Percentiles rank a stretch among this genome's conserved stretches.
Evolutionary conservation across 2,329 filamentous ascomycete genomes (phyloP).

Genomic region (Tothia fuscella): DNA sequence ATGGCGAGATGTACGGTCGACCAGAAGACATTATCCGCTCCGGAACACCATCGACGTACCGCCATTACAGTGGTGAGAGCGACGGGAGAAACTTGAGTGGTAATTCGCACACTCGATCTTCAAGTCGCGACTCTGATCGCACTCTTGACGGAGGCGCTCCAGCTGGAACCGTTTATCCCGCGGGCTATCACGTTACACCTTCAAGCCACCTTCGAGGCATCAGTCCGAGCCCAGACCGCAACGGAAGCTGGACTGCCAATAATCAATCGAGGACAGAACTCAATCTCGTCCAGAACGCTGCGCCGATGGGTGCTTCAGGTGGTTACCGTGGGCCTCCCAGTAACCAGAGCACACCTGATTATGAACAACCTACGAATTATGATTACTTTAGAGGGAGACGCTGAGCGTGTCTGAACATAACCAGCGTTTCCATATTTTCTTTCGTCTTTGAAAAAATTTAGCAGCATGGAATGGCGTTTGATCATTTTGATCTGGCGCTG

Average conservation of each 20-base stretch:
- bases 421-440: too few relatives aligned
- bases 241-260: not conserved
- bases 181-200: constrained; percentile 36
- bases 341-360: constrained; percentile 18
- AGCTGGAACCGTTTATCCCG: constrained; percentile 31
- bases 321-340: not conserved
- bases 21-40: constrained; percentile 50
- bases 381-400: constrained; percentile 23
- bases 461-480: too few relatives aligned
- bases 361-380: constrained; percentile 26
- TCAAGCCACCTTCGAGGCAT: not conserved
- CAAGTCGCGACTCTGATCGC: constrained; percentile 18
- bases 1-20: constrained; percentile 45
- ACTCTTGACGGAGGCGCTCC: constrained; percentile 8
- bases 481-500: too few relatives aligned
- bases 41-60: constrained; percentile 18
- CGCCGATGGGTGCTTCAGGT: constrained; percentile 17
- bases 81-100: too few relatives aligned
- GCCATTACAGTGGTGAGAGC: too few relatives aligned
- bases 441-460: too few relatives aligned
- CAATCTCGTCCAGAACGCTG: constrained; percentile 15
- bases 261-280: constrained; percentile 10
- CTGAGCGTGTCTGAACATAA: too few relatives aligned
- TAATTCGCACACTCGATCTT: constrained; percentile 4
- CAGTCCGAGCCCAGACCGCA: constrained; percentile 4